A percentile compares a stretch with the other conserved stretches of the same genome.
phyloP scores from a whole-genome alignment of 2,329 filamentous ascomycete species.

The Diplocarpon mali region DNA sequence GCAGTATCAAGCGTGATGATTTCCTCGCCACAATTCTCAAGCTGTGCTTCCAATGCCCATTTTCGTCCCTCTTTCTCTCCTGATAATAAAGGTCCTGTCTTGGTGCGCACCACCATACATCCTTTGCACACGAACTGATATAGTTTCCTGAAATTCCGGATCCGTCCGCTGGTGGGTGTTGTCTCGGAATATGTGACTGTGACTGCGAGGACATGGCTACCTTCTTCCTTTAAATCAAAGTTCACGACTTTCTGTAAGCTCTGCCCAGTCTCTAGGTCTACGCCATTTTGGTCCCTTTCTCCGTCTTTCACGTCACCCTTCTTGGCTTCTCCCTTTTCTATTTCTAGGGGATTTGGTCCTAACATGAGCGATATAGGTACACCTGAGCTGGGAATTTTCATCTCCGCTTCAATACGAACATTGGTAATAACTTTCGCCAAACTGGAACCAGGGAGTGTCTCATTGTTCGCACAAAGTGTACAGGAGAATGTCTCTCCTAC shows the following conservation, averaged over 20 bases:
- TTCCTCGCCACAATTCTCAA: slow-evolving; percentile 88
- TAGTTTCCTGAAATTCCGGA: slow-evolving; percentile 82
- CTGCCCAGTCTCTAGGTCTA: slow-evolving; percentile 47
- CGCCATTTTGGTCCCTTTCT: slow-evolving; percentile 14
- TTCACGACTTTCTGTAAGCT: slow-evolving; percentile 73
- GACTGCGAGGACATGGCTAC: slow-evolving; percentile 84
- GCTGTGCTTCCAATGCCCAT: slow-evolving; percentile 83
- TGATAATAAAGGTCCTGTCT: slow-evolving; percentile 50
- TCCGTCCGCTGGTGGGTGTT: slow-evolving; percentile 54
- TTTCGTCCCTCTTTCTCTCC: slow-evolving; percentile 18
- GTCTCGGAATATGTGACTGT: slow-evolving; percentile 93
- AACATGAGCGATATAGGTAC: slow-evolving; percentile 55
- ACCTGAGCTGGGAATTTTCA: slow-evolving; percentile 70
- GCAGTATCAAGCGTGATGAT: slow-evolving; percentile 66
- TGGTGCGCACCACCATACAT: slow-evolving; percentile 81
- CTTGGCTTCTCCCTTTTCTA: slow-evolving; percentile 7
- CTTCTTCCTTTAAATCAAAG: slow-evolving; percentile 88
- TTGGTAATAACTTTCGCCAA: slow-evolving; percentile 48
- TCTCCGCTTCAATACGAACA: slow-evolving; percentile 78
- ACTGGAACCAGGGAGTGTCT: slow-evolving; percentile 38
- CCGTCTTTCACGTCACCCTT: slow-evolving; percentile 8
- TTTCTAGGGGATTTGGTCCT: slow-evolving; percentile 10
- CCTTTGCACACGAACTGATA: slow-evolving; percentile 95
- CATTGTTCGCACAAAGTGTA: slow-evolving; percentile 92
- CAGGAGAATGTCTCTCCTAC: slow-evolving; percentile 93